Conservation (phyloP, 306 rosid genomes). For the Fragaria nilgerrensis region DNA sequence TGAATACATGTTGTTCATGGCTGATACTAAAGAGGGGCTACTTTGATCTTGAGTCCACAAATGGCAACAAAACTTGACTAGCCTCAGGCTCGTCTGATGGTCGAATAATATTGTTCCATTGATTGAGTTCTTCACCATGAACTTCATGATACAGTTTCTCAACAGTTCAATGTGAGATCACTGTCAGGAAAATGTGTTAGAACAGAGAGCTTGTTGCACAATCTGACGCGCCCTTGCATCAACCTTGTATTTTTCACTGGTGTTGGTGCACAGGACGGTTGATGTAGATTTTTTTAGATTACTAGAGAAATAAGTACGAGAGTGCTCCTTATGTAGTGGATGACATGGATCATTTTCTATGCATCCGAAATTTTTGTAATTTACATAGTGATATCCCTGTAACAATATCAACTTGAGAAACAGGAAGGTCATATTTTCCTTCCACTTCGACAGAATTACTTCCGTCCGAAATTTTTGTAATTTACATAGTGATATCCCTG, state of each 20-base stretch:
- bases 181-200: background rate
- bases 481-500: background rate
- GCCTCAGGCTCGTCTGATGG: background rate
- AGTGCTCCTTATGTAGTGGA: conserved; percentile 5
- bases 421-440: background rate
- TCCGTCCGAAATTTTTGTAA: background rate
- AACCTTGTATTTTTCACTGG: conserved; percentile 5
- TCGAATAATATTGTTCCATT: background rate
- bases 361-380: background rate
- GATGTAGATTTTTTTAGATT: background rate
- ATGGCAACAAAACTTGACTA: background rate
- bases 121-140: background rate
- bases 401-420: background rate
- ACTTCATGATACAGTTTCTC: background rate
- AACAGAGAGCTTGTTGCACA: background rate
- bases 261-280: background rate
- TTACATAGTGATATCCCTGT: background rate
- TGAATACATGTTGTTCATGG: background rate
- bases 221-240: background rate
- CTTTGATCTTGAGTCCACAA: background rate
- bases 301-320: background rate
- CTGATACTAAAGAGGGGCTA: background rate
- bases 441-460: too few relatives aligned
- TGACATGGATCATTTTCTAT: conserved; percentile 7
- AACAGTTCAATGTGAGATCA: background rate